phyloP scores from a whole-genome alignment of 2,329 filamentous ascomycete species.

The Scytalidium lignicola region DNA sequence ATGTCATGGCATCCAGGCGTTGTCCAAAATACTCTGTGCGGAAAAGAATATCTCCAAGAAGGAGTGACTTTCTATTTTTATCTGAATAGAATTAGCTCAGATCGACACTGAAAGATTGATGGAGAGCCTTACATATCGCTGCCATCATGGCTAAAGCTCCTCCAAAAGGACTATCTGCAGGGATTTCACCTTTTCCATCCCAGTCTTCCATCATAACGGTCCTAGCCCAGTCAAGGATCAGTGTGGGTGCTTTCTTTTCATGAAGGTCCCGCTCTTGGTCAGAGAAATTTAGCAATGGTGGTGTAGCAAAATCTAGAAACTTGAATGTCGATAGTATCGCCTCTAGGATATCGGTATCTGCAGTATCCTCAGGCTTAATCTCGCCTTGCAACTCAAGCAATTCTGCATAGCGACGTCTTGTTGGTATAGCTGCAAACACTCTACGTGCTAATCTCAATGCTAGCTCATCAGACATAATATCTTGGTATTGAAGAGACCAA shows the following conservation, averaged over 20 bases:
- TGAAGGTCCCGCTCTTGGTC: constrained; percentile 48
- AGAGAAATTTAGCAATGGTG: constrained; percentile 40
- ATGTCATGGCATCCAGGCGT: constrained; percentile 66
- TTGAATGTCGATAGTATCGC: constrained; percentile 39
- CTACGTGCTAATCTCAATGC: constrained; percentile 54
- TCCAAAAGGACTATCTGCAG: constrained; percentile 66
- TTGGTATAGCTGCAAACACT: constrained; percentile 49
- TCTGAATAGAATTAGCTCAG: constrained; percentile 36
- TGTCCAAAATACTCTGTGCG: constrained; percentile 71
- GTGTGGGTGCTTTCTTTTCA: constrained; percentile 50
- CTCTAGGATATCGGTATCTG: constrained; percentile 18
- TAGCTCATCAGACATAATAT: constrained; percentile 57
- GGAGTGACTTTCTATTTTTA: constrained; percentile 55
- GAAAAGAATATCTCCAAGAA: constrained; percentile 66
- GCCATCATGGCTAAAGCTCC: constrained; percentile 71
- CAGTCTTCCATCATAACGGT: constrained; percentile 74
- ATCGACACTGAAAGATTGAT: neutral
- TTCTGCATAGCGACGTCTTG: constrained; percentile 24
- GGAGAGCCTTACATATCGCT: constrained; percentile 58
- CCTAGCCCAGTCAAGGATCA: constrained; percentile 66
- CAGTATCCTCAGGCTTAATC: constrained; percentile 14
- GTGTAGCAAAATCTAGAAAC: constrained; percentile 23
- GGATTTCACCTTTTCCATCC: constrained; percentile 69
- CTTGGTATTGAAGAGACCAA: constrained; percentile 56
- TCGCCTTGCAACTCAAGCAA: constrained; percentile 22